Percentiles rank a stretch among this genome's conserved stretches.
phyloP scores from a whole-genome alignment of 805 yeast genomes.

The Lipomyces sp. region DNA sequence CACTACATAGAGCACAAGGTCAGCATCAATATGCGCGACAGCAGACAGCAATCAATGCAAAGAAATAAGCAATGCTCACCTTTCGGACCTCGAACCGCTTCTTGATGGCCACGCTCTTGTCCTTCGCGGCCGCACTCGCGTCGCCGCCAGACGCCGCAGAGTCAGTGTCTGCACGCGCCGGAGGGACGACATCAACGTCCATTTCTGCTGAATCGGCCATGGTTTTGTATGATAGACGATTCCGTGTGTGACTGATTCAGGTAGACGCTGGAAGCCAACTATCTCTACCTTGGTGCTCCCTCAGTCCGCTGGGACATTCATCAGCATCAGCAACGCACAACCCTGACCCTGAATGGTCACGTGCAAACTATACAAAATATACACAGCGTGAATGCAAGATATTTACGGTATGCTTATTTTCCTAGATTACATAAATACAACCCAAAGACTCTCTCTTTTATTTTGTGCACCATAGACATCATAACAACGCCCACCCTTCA shows the following conservation, averaged over 20 bases:
- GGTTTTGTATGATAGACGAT: background rate
- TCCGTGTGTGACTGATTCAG: background rate
- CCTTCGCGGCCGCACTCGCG: background rate
- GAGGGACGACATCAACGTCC: constrained; percentile 20
- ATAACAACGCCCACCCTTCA: constrained; percentile 4
- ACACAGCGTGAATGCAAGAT: no score
- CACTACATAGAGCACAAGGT: constrained; percentile 44
- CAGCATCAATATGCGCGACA: no score
- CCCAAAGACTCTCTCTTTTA: background rate
- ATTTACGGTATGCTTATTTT: no score
- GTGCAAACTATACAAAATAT: no score
- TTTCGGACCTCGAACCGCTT: constrained; percentile 89
- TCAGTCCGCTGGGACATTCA: no score
- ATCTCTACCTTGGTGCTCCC: no score
- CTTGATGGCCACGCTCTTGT: constrained; percentile 38
- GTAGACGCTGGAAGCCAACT: no score
- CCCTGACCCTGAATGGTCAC: no score
- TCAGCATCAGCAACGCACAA: no score
- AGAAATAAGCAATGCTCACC: constrained; percentile 26
- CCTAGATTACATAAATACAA: background rate
- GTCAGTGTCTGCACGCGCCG: no score
- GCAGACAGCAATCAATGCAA: no score
- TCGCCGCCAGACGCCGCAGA: background rate
- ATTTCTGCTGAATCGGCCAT: constrained; percentile 14
- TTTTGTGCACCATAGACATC: background rate